A percentile compares a stretch with the other conserved stretches of the same genome.
Evolutionary conservation across 2,329 filamentous ascomycete species (phyloP).

Genomic region (Sodiomyces alkalinus): DNA sequence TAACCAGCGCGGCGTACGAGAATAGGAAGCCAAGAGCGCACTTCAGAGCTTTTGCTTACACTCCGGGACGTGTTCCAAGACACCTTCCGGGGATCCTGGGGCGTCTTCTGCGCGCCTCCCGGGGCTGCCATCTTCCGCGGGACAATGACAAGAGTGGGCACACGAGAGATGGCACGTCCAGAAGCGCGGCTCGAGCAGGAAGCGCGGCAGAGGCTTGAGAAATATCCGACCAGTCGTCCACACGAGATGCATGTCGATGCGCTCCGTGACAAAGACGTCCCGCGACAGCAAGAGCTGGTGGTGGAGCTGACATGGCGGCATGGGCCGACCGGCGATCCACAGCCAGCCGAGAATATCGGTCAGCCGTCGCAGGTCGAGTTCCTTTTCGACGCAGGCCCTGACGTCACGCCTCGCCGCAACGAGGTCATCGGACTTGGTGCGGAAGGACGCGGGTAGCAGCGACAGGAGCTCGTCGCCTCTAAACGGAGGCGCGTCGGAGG

Average conservation of each 20-base stretch:
- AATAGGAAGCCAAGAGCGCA: slow-evolving; percentile 25
- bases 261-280: slow-evolving; percentile 10
- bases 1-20: slow-evolving; percentile 20
- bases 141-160: no score
- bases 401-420: neutral
- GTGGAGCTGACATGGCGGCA: slow-evolving; percentile 12
- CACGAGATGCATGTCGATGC: slow-evolving; percentile 12
- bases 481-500: no score
- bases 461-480: neutral
- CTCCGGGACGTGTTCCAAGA: no score
- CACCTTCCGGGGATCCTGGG: no score
- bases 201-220: slow-evolving; percentile 14
- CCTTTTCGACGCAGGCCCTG: slow-evolving; percentile 3
- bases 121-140: no score
- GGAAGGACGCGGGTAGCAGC: neutral
- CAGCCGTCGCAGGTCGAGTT: slow-evolving; percentile 7
- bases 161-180: no score
- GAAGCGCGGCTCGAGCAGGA: slow-evolving; percentile 6
- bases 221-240: slow-evolving; percentile 11
- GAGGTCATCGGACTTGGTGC: neutral
- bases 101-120: no score
- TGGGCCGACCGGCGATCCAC: slow-evolving; percentile 13
- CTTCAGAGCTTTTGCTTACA: no score
- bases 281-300: slow-evolving; percentile 11
- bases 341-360: slow-evolving; percentile 9